Base-by-base conservation (phyloP, 306 rosid genomes). In the Quercus mongolica region DNA sequence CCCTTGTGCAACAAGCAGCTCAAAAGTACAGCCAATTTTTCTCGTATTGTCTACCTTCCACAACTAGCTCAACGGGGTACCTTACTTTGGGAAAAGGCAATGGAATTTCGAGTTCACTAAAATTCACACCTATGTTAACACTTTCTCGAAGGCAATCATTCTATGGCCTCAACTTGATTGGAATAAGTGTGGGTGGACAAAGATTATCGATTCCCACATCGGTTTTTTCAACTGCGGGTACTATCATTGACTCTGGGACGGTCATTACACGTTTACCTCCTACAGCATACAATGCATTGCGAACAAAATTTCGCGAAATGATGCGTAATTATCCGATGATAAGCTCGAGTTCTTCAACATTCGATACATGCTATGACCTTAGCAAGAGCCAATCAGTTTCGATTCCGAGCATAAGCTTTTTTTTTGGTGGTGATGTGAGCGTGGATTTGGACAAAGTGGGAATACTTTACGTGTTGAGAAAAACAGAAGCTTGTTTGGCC, bases 191-290 rank as follows among this genome's bases (percentile, higher is more conserved):
- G 7, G 81, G 58, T 0, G 93, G 91, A 3, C 10, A 17, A 6
- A 77, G 35, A 1, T 59, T 94, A 12, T 57, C 90, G 0, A 64
- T 87, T 3, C 52, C 92, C 6, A 6, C 88, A 1, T 70, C 90
- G 6, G 69, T 80, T 0, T 93, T 90, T 75, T 80, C 91, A 20
- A 0, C 82, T 0, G 73, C 85, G 0, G 94, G 93, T 5, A 64
- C 85, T 12, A 85, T 93, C 21, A 90, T 93, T 4, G 98, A 93
- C 78, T 91, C 98, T 2, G 98, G 97, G 23, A 91, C 97, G 0
- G 94, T 91, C 4, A 87, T 93, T 73, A 56, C 94, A 0, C 84
- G 94, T 12, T 70, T 93, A 26, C 94, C 93, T 0, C 91, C 94
- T 0, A 73, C 80, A 1, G 98, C 91, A 0, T 93, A 93, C 59